Percentiles rank a stretch among this genome's conserved stretches.
Evolutionary conservation across 106 monocot genomes (phyloP).

Genomic region (Cymbidium sinense): DNA sequence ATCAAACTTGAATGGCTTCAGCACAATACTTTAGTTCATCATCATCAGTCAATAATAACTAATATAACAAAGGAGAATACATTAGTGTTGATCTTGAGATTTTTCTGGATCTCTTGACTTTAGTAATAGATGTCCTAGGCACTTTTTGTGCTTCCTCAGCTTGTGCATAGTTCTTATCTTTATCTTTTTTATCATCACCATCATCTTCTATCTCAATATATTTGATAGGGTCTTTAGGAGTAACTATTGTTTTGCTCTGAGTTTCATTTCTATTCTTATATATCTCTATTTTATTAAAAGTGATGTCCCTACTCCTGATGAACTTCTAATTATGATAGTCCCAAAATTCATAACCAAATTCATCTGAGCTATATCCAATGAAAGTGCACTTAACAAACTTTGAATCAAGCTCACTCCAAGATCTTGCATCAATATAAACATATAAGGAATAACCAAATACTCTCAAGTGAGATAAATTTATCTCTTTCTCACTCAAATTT

Average conservation of each 20-base stretch:
- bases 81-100: background rate
- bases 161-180: background rate
- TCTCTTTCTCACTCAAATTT: background rate
- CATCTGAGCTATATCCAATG: slow-evolving; percentile 2
- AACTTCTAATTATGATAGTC: background rate
- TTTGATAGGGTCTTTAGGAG: background rate
- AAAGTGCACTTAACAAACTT: background rate
- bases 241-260: background rate
- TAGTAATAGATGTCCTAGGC: too few relatives aligned
- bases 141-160: background rate
- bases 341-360: background rate
- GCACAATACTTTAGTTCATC: background rate
- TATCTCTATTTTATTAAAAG: too few relatives aligned
- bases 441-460: slow-evolving; percentile 5
- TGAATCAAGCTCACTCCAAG: background rate
- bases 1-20: background rate
- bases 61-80: background rate
- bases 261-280: too few relatives aligned
- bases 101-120: background rate
- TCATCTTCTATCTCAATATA: too few relatives aligned
- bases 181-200: too few relatives aligned
- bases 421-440: background rate
- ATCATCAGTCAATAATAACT: background rate
- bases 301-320: background rate
- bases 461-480: slow-evolving; percentile 5